Percentiles rank a stretch among this genome's conserved stretches.
These are phyloP conservation scores for Syncephalastrum sp. DNA, from an alignment of 371 early-diverging fungal species.

Conservation along the genomic window DNA sequence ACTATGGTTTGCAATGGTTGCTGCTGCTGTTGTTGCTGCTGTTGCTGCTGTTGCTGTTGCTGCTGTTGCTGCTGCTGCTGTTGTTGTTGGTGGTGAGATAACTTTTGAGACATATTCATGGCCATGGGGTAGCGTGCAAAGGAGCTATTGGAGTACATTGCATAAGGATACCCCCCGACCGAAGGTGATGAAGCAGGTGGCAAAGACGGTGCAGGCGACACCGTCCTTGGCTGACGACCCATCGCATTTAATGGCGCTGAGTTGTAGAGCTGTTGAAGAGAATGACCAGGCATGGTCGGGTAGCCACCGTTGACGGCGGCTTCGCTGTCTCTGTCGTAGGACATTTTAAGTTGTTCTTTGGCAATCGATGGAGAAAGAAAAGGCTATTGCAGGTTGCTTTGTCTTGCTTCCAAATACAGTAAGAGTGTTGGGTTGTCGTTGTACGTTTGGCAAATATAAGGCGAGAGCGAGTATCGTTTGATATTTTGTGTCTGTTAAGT, in stretches of 20 bases:
- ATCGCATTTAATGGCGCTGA: slow-evolving; percentile 16
- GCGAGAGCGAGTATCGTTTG: too few relatives aligned
- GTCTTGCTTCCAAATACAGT: too few relatives aligned
- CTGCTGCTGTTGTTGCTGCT: not conserved
- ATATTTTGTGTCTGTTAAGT: too few relatives aligned
- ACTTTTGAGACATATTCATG: slow-evolving; percentile 43
- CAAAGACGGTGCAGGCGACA: slow-evolving; percentile 43
- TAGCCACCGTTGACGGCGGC: slow-evolving; percentile 13
- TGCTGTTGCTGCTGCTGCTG: slow-evolving; percentile 18
- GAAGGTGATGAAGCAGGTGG: slow-evolving; percentile 45
- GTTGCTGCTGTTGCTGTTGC: slow-evolving; percentile 9
- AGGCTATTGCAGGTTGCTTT: too few relatives aligned
- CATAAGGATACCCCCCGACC: slow-evolving; percentile 12
- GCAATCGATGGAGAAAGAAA: too few relatives aligned
- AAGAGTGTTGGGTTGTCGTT: too few relatives aligned
- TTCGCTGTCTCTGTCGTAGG: slow-evolving; percentile 30
- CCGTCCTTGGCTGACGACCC: slow-evolving; percentile 25
- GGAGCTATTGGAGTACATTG: slow-evolving; percentile 41
- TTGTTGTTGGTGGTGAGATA: slow-evolving; percentile 33
- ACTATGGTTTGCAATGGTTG: slow-evolving; percentile 13
- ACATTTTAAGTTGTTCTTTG: slow-evolving; percentile 8
- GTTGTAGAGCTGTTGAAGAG: slow-evolving; percentile 18
- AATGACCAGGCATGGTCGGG: slow-evolving; percentile 14
- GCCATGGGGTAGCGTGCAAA: slow-evolving; percentile 50
- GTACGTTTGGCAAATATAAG: too few relatives aligned